Evolutionary conservation across 306 rosid species (phyloP).

Genomic region (Boehmeria nivea): DNA sequence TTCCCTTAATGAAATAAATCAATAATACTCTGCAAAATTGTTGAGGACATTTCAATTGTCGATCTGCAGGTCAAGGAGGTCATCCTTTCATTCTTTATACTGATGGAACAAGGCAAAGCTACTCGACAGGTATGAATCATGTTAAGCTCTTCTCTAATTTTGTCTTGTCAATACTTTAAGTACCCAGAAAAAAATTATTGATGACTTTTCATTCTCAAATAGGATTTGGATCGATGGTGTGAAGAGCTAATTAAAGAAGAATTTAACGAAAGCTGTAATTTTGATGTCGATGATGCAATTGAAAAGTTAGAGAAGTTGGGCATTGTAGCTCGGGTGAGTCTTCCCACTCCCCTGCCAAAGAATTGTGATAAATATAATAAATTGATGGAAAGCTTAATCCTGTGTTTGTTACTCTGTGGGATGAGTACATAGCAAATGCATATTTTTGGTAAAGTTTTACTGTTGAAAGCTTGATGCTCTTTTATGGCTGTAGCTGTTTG

Average conservation of each 20-base stretch:
- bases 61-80: conserved; percentile 83
- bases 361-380: not conserved
- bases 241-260: conserved; percentile 87
- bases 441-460: too few species aligned
- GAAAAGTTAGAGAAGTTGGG: conserved; percentile 81
- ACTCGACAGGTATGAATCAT: conserved; percentile 48
- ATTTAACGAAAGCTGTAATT: conserved; percentile 62
- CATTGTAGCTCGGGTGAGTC: conserved; percentile 75
- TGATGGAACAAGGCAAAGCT: conserved; percentile 96
- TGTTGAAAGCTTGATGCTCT: too few species aligned
- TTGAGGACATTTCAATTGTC: not conserved
- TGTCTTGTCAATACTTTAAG: not conserved
- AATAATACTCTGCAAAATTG: too few species aligned
- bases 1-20: too few species aligned
- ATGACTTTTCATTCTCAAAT: not conserved
- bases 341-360: conserved; percentile 1
- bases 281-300: conserved; percentile 95
- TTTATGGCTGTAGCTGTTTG: too few species aligned
- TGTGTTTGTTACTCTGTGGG: not conserved
- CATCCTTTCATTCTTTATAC: conserved; percentile 72
- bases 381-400: not conserved
- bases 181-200: not conserved
- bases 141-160: conserved; percentile 15
- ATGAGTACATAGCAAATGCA: too few species aligned
- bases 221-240: conserved; percentile 89